These are phyloP conservation scores for Gracilaria domingensis DNA, from an alignment of 23 red algal species.

Conservation along the genomic window DNA sequence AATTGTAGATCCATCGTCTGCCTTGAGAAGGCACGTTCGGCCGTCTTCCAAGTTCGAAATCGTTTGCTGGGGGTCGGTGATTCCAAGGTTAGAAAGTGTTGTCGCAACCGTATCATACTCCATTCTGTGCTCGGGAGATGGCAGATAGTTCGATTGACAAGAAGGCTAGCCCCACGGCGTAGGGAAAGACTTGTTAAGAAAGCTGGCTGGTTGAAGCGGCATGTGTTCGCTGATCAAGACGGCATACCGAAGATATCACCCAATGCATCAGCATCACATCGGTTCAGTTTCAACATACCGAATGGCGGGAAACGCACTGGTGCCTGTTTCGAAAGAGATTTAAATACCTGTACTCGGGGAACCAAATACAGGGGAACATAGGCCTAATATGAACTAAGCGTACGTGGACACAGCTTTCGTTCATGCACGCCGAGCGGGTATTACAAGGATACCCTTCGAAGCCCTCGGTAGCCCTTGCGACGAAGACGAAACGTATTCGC, in stretches of 20 bases:
- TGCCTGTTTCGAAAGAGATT: not conserved
- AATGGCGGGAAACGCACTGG: constrained; percentile 16
- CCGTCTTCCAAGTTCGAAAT: constrained; percentile 64
- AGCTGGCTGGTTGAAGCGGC: not conserved
- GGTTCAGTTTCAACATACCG: not conserved
- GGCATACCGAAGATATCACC: too few species aligned
- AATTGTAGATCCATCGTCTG: constrained; percentile 27
- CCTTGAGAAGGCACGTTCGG: constrained; percentile 13
- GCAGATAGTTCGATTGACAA: not conserved
- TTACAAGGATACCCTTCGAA: too few species aligned
- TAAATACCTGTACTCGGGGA: too few species aligned
- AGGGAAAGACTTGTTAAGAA: not conserved
- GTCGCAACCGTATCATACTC: constrained; percentile 24
- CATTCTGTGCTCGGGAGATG: constrained; percentile 10
- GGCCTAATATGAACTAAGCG: too few species aligned
- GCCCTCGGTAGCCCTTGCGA: too few species aligned
- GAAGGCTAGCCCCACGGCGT: not conserved
- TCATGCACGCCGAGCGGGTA: too few species aligned
- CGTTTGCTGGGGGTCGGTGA: constrained; percentile 25
- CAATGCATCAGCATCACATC: too few species aligned
- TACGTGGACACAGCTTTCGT: too few species aligned
- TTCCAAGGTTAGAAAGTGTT: constrained; percentile 27
- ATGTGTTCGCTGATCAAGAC: not conserved
- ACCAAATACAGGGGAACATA: too few species aligned
- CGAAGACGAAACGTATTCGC: too few species aligned